These are phyloP conservation scores for Colletotrichum nymphaeae DNA, from an alignment of 2,329 filamentous ascomycete species.

Conservation along the genomic window DNA sequence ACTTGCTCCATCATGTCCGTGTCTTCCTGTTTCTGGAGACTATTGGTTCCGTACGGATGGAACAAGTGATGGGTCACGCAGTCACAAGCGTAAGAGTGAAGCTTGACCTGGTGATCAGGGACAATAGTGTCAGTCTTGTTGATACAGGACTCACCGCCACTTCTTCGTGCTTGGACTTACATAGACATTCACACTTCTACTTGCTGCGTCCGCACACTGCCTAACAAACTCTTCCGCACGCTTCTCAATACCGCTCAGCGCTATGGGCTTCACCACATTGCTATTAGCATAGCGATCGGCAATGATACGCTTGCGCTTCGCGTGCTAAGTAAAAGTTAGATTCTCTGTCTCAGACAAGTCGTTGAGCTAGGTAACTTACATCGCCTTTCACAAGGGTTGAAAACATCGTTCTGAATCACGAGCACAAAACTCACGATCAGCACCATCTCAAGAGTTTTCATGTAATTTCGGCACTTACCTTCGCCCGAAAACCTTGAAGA, in stretches of 20 bases:
- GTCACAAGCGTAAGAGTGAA: constrained; percentile 77
- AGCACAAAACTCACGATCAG: neutral
- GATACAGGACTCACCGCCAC: neutral
- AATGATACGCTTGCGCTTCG: constrained; percentile 70
- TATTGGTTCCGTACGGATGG: constrained; percentile 72
- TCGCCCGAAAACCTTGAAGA: constrained; percentile 68
- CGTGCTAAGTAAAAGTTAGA: constrained; percentile 59
- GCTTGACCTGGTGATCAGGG: constrained; percentile 31
- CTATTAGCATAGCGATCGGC: constrained; percentile 77
- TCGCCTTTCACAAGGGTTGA: constrained; percentile 65
- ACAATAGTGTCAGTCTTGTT: neutral
- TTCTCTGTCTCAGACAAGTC: neutral
- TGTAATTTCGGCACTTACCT: constrained; percentile 50
- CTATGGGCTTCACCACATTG: constrained; percentile 68
- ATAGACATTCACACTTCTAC: constrained; percentile 68
- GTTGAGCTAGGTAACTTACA: constrained; percentile 46
- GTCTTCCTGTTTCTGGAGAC: constrained; percentile 65
- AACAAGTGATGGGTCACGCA: constrained; percentile 77
- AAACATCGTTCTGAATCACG: constrained; percentile 66
- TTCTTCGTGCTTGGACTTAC: constrained; percentile 51
- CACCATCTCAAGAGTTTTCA: neutral
- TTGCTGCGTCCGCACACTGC: constrained; percentile 59
- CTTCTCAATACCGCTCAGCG: constrained; percentile 67
- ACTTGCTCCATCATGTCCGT: constrained; percentile 76
- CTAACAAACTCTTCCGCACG: constrained; percentile 66